phyloP scores from a whole-genome alignment of 2,329 filamentous ascomycete species.

The Penicillium occitanis region DNA sequence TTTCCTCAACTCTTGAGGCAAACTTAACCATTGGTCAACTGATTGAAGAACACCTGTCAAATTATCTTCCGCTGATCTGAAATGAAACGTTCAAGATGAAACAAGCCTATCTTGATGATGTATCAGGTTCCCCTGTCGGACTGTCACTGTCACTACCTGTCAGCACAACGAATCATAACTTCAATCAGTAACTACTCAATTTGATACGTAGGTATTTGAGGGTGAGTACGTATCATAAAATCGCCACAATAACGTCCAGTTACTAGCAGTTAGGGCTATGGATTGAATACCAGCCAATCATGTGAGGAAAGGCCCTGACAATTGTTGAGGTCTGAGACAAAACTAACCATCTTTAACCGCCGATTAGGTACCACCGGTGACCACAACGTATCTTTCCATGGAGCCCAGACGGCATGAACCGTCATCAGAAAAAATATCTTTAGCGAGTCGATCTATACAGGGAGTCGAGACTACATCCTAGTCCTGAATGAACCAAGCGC shows the following conservation, averaged over 20 bases:
- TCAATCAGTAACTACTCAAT: background rate
- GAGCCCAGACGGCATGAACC: background rate
- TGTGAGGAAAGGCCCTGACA: background rate
- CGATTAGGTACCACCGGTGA: background rate
- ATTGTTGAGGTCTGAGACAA: background rate
- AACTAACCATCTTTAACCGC: background rate
- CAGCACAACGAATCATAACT: background rate
- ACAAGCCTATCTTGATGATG: background rate
- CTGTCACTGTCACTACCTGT: background rate
- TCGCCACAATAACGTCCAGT: background rate
- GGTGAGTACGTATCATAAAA: background rate
- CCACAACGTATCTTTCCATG: background rate
- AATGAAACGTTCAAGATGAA: constrained; percentile 1
- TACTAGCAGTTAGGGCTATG: background rate
- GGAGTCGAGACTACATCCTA: background rate
- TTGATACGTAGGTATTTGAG: background rate
- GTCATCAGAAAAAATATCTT: background rate
- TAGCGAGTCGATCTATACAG: background rate
- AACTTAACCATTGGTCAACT: background rate
- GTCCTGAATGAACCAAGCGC: background rate
- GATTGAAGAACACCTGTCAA: background rate
- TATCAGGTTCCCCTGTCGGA: background rate
- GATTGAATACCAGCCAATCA: background rate
- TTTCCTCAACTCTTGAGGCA: background rate
- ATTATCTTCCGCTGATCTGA: background rate